Evolutionary conservation across 1,284 basidiomycete species (phyloP), one percentile per base, ranked within the genome.

Genomic region (Mycosarcoma maydis): DNA sequence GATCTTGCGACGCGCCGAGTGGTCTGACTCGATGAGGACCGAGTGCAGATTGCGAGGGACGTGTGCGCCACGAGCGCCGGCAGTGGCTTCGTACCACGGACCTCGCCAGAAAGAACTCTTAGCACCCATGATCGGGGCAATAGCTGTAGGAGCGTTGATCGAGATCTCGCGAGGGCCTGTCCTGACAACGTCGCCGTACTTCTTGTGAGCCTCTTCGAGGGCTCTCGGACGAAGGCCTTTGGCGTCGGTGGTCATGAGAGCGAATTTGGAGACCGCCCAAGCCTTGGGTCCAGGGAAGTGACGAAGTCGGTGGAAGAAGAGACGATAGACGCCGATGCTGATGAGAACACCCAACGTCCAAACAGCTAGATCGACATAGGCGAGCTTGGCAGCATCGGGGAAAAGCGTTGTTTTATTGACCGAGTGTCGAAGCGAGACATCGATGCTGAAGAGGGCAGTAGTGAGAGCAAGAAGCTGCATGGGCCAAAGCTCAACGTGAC

Each of bases 121-220:
- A 7, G 43, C 47, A 2, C 66, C 70, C 47, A 71, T 71, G 32
- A 73, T 41, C 2, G 68, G 17, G 0, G 43, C 45, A 16, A 61
- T 26, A 1, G 57, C 55, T 6, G 29, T 36, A 6, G 53, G 19
- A 13, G 65, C 69, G 24, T 61, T 72, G 54, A 73, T 61, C 29
- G 57, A 62, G 4, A 73, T 10, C 32, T 68, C 64, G 10, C 64
- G 33, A 30, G 71, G 71, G 4, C 71, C 71, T 6, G 53, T 57
- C 11, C 71, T 43, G 27, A 73, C 69, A 4, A 73, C 42, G 11
- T 56, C 51, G 24, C 71, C 71, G 24, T 72, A 67, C 42, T 41
- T 47, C 14, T 20, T 8, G 33, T 73, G 71, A 0, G 56, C 52
- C 7, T 46, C 33, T 4, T 73, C 36, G 24, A 72, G 32, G 17